These are phyloP conservation scores for Oryza glumipatula DNA, from an alignment of 176 grass and related monocot species.

Conservation along the genomic window DNA sequence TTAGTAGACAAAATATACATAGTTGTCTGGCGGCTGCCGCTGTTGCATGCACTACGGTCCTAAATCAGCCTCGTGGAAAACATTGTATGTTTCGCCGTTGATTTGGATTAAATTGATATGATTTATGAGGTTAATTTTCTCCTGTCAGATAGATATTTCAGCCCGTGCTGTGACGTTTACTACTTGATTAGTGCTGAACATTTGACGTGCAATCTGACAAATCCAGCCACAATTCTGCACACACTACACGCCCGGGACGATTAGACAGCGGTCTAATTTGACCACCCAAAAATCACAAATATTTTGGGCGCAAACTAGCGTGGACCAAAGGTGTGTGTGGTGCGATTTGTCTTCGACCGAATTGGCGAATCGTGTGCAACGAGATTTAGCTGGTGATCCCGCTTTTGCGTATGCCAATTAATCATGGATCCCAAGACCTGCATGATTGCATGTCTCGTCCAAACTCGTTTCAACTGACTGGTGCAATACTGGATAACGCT, in stretches of 20 bases:
- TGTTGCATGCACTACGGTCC: not conserved
- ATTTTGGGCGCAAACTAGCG: not conserved
- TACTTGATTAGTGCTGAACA: not conserved
- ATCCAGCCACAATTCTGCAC: conserved; percentile 19
- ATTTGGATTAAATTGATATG: not conserved
- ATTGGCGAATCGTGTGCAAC: not conserved
- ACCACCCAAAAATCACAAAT: not conserved
- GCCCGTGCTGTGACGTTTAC: not conserved
- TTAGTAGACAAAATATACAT: not conserved
- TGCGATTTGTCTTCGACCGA: conserved; percentile 1
- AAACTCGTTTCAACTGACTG: not conserved
- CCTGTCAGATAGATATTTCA: conserved; percentile 3
- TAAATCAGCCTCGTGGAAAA: not conserved
- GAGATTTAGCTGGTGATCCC: too few relatives aligned
- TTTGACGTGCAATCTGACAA: not conserved
- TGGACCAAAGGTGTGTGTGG: conserved; percentile 29
- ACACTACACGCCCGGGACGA: not conserved
- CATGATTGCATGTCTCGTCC: not conserved
- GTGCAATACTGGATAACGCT: not conserved
- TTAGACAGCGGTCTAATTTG: conserved; percentile 38
- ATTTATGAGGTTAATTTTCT: not conserved
- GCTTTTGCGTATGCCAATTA: not conserved
- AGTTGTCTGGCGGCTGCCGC: not conserved
- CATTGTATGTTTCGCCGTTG: not conserved
- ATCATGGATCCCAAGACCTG: not conserved